phyloP scores from a whole-genome alignment of 805 yeast species.

The Zygoascus flipseniorum region DNA sequence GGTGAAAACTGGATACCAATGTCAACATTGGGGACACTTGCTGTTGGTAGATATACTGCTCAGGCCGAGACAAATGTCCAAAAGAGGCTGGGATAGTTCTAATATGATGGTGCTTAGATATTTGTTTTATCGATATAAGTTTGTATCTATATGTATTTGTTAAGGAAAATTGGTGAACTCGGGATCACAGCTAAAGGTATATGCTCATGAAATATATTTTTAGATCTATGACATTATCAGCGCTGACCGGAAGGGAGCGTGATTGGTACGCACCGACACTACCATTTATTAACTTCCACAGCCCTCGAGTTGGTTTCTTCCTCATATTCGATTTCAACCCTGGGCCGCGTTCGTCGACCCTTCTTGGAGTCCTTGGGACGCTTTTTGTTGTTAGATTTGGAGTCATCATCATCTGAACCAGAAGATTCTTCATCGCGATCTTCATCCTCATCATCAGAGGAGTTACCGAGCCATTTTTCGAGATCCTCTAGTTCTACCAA shows the following conservation, averaged over 20 bases:
- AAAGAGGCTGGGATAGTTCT: not conserved
- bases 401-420: conserved; percentile 31
- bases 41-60: conserved; percentile 12
- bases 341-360: conserved; percentile 10
- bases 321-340: conserved; percentile 23
- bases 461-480: conserved; percentile 67
- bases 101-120: conserved; percentile 1
- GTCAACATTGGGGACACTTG: conserved; percentile 6
- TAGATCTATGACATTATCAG: no score
- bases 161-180: not conserved
- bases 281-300: conserved; percentile 1
- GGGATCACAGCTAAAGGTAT: no score
- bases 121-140: conserved; percentile 1
- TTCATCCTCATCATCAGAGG: conserved; percentile 32
- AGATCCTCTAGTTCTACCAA: conserved; percentile 89
- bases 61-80: conserved; percentile 15
- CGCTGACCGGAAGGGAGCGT: no score
- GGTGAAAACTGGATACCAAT: conserved; percentile 9
- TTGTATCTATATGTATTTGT: not conserved
- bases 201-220: no score
- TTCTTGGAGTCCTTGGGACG: conserved; percentile 8
- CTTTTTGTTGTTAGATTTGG: conserved; percentile 26
- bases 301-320: conserved; percentile 11
- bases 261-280: not conserved
- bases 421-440: conserved; percentile 29